Percentiles rank a stretch among this genome's conserved stretches.
Conservation (phyloP, 805 yeast species). For the Spathaspora sp. region DNA sequence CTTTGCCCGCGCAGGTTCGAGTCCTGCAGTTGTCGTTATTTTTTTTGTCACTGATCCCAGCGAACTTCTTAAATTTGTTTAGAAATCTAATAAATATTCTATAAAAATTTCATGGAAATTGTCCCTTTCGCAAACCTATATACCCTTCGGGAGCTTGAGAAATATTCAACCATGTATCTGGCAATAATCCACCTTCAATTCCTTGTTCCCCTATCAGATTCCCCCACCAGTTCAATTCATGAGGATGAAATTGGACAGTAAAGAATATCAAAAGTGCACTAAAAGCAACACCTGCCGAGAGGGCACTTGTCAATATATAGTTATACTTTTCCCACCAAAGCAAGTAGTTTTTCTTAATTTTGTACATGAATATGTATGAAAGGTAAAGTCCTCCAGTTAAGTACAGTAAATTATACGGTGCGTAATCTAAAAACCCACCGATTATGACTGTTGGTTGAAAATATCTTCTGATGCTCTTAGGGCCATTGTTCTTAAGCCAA, state of each 20-base stretch:
- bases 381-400: constrained; percentile 59
- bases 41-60: background rate
- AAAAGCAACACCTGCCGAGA: constrained; percentile 62
- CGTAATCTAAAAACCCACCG: constrained; percentile 47
- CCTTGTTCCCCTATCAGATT: constrained; percentile 34
- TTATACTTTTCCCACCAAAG: constrained; percentile 74
- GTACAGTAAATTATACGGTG: constrained; percentile 49
- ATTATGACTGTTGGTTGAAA: constrained; percentile 55
- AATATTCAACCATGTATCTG: constrained; percentile 25
- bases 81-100: background rate
- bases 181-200: constrained; percentile 27
- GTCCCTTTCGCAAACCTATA: constrained; percentile 25
- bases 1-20: constrained; percentile 66
- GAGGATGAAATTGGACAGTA: constrained; percentile 43
- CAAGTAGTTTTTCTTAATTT: constrained; percentile 44
- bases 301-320: constrained; percentile 55
- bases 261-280: constrained; percentile 59
- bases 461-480: constrained; percentile 25
- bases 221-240: constrained; percentile 63
- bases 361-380: constrained; percentile 56
- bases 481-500: constrained; percentile 34
- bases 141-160: constrained; percentile 29
- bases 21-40: constrained; percentile 56
- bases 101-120: constrained; percentile 18
- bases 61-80: too few relatives aligned